Percentiles rank a stretch among this genome's conserved stretches.
Evolutionary conservation across 1,139 yeast species (phyloP).

Genomic region (Sugiyamaella novakii): DNA sequence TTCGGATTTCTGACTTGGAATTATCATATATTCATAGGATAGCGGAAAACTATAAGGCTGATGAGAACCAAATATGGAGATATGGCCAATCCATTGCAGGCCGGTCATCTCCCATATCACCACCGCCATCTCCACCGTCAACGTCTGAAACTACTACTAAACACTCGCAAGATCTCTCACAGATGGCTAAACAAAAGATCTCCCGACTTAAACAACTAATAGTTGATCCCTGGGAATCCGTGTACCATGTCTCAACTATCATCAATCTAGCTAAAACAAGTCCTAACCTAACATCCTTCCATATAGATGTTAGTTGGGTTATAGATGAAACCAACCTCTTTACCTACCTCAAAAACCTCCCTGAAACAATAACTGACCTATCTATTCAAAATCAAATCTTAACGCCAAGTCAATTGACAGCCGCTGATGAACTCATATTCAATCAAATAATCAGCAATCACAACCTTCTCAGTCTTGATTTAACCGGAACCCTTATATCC

Average conservation of each 20-base stretch:
- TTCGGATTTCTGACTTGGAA: conserved; percentile 14
- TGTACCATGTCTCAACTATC: background rate
- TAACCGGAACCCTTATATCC: conserved; percentile 6
- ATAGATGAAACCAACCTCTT: conserved; percentile 1
- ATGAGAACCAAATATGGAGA: background rate
- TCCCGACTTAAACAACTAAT: background rate
- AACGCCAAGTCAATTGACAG: conserved; percentile 2
- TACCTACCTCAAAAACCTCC: conserved; percentile 6
- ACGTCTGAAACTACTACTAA: background rate
- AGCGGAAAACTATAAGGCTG: background rate
- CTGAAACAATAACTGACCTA: conserved; percentile 8
- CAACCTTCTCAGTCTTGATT: conserved; percentile 12
- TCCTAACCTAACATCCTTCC: conserved; percentile 11
- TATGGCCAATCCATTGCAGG: too few relatives aligned
- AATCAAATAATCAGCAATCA: background rate
- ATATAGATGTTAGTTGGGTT: conserved; percentile 10
- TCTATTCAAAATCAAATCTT: conserved; percentile 12
- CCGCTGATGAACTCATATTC: background rate
- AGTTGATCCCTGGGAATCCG: conserved; percentile 8
- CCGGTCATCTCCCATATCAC: background rate
- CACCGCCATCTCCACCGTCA: background rate
- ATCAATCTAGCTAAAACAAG: conserved; percentile 7
- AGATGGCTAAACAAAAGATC: conserved; percentile 6
- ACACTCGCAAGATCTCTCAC: background rate
- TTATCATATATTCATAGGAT: conserved; percentile 5